phyloP scores from a whole-genome alignment of 2,329 filamentous ascomycete species.

The Thielaviopsis euricoi region DNA sequence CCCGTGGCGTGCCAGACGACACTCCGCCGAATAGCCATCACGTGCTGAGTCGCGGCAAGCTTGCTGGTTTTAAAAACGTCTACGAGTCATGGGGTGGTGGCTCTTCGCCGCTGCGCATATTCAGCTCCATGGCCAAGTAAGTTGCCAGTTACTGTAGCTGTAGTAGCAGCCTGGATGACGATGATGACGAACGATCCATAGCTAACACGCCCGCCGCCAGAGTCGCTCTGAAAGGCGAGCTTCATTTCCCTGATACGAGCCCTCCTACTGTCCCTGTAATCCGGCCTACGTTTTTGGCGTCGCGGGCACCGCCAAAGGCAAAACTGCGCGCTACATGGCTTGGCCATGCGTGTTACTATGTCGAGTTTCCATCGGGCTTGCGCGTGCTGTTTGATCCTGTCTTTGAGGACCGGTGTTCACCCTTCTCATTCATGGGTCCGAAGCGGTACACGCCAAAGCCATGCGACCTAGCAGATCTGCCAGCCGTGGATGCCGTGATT shows the following conservation, averaged over 20 bases:
- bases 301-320: slow-evolving; percentile 31
- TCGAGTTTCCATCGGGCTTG: slow-evolving; percentile 75
- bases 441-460: slow-evolving; percentile 65
- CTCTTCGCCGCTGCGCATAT: slow-evolving; percentile 2
- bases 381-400: slow-evolving; percentile 89
- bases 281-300: slow-evolving; percentile 48
- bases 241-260: slow-evolving; percentile 40
- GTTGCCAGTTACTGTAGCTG: not conserved
- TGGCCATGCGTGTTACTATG: slow-evolving; percentile 83
- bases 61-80: slow-evolving; percentile 32
- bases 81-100: slow-evolving; percentile 27
- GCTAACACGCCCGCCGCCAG: slow-evolving; percentile 7
- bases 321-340: slow-evolving; percentile 80
- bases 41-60: slow-evolving; percentile 20
- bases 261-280: slow-evolving; percentile 50
- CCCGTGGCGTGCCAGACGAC: slow-evolving; percentile 19
- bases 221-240: slow-evolving; percentile 24
- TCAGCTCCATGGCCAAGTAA: slow-evolving; percentile 6
- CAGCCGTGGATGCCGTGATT: slow-evolving; percentile 56
- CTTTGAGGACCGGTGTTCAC: slow-evolving; percentile 74
- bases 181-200: too few species aligned
- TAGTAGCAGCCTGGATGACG: not conserved
- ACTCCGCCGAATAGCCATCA: slow-evolving; percentile 25
- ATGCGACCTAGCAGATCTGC: slow-evolving; percentile 63
- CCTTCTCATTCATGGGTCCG: slow-evolving; percentile 52